Evolutionary conservation across 805 yeast species (phyloP).

Genomic region (Cyberlindnera galapagoensis): DNA sequence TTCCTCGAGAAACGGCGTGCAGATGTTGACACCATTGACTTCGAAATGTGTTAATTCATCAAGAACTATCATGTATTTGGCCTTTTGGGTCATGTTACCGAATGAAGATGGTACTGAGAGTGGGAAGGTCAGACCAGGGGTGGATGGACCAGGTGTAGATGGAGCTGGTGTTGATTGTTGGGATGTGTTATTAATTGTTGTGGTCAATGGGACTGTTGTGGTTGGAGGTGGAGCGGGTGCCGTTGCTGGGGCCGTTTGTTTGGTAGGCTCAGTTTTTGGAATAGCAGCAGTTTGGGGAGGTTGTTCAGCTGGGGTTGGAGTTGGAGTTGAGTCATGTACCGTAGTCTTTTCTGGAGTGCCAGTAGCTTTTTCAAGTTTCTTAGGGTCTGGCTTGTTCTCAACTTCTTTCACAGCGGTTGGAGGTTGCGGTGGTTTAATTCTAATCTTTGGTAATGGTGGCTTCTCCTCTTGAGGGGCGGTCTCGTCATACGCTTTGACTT

Average conservation of each 20-base stretch:
- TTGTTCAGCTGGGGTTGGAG: background rate
- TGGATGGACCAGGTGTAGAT: constrained; percentile 1
- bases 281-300: background rate
- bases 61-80: constrained; percentile 10
- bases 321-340: no score
- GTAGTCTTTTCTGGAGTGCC: no score
- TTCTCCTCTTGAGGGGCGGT: constrained; percentile 8
- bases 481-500: constrained; percentile 38
- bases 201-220: no score
- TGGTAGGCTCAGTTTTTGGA: background rate
- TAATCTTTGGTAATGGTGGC: background rate
- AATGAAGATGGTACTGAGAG: constrained; percentile 3
- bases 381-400: constrained; percentile 8
- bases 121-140: constrained; percentile 2
- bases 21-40: constrained; percentile 32
- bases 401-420: constrained; percentile 1
- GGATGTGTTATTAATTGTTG: no score
- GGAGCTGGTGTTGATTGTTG: constrained; percentile 1
- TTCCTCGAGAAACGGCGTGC: constrained; percentile 69
- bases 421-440: background rate
- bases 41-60: constrained; percentile 18
- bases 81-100: constrained; percentile 13
- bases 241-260: constrained; percentile 1
- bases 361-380: constrained; percentile 13
- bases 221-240: no score